Base-by-base conservation (phyloP, 768 basidiomycete genomes). In the Termitomyces sp. region DNA sequence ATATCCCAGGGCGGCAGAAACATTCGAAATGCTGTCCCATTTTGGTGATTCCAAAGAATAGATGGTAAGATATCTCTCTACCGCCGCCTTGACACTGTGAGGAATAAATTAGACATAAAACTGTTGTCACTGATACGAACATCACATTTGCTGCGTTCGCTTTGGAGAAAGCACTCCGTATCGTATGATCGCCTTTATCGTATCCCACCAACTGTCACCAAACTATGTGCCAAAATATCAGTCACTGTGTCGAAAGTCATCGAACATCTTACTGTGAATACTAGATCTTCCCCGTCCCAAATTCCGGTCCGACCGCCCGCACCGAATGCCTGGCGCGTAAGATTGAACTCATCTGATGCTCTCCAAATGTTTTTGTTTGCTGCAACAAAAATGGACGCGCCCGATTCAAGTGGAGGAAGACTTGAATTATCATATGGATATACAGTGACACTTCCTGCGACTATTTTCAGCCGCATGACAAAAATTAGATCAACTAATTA, bases 301-400 rank as follows among this genome's bases (percentile, higher is more conserved):
- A 96, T 77, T 1, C 86, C 88, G 44, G 83, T 76, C 45, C 78
- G 76, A 34, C 79, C 80, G 25, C 79, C 79, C 32, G 76, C 73
- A 2, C 69, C 65, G 56, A 82, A 83, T 64, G 73, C 70, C 30
- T 63, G 66, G 51, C 79, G 75, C 3, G 80, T 82, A 21, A 95
- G 76, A 59, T 87, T 86, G 69, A 94, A 94, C 53, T 91, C 91
- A 37, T 88, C 77, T 0, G 85, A 80, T 2, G 94, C 95, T 54
- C 91, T 83, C 79, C 79, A 81, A 4, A 83, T 63, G 58, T 81
- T 81, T 59, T 76, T 85, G 73, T 97, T 94, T 5, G 76, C 80
- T 54, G 79, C 62, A 12, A 95, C 87, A 65, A 95, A 97, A 55
- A 95, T 87, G n/a, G 86, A 88, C 0, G 87, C 95, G 0, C 94